A percentile compares a stretch with the other conserved stretches of the same genome.
Conservation (phyloP, 345 rosid species). For the Bruguiera parviflora region DNA sequence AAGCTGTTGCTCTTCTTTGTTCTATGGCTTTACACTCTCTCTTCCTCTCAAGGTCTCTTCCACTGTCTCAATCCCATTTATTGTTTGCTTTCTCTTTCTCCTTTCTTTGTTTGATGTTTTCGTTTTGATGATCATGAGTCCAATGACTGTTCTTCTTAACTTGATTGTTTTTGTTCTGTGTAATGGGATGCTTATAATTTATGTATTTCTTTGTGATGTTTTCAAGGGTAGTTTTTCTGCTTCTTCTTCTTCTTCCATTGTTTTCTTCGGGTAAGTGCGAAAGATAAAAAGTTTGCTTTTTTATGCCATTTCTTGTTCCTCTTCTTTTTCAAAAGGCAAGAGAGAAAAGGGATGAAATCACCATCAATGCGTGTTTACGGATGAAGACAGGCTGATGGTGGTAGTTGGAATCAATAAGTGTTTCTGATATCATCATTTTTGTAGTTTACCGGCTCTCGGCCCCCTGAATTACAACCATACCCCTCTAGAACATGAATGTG, state of each 20-base stretch:
- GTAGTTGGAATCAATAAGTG: not conserved
- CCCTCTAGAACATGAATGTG: not conserved
- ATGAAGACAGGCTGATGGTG: not conserved
- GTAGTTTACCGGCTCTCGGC: too few relatives aligned
- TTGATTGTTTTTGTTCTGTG: too few relatives aligned
- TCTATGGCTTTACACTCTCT: constrained; percentile 16
- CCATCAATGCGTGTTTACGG: not conserved
- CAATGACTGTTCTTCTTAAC: too few relatives aligned
- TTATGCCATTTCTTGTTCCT: not conserved
- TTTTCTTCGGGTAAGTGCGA: too few relatives aligned
- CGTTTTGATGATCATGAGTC: not conserved
- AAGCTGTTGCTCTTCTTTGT: constrained; percentile 6
- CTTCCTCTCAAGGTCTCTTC: constrained; percentile 22
- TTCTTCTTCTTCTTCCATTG: too few relatives aligned
- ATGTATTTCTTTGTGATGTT: too few relatives aligned
- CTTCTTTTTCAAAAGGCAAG: not conserved
- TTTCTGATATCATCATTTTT: not conserved
- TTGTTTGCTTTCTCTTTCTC: not conserved
- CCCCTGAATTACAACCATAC: too few relatives aligned
- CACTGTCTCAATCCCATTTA: not conserved
- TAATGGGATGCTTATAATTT: too few relatives aligned
- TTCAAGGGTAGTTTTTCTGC: too few relatives aligned
- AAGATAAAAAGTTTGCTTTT: too few relatives aligned
- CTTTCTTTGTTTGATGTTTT: too few relatives aligned
- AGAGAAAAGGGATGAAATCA: not conserved